These are phyloP conservation scores for Cyclocybe cylindracea DNA, from an alignment of 768 basidiomycete species.

Conservation along the genomic window DNA sequence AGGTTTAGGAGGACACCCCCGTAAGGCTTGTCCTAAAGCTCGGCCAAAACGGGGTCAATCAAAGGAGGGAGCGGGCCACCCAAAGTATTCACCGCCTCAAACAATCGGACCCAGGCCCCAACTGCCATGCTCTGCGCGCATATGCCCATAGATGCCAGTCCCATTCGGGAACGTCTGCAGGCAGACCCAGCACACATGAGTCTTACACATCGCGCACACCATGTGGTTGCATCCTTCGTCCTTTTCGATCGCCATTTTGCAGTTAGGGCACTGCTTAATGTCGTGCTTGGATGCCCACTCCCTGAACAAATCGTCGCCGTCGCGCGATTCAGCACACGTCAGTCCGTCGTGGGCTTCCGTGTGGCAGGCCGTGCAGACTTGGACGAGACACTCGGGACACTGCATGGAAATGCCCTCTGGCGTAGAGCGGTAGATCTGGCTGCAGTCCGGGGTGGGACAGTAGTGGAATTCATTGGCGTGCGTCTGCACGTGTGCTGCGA, in stretches of 20 bases:
- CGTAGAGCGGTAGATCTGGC: conserved; percentile 66
- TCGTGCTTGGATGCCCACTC: conserved; percentile 64
- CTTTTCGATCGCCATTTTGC: conserved; percentile 71
- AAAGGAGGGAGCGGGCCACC: too few species aligned
- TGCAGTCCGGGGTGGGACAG: conserved; percentile 81
- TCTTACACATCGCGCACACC: conserved; percentile 72
- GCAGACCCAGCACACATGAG: conserved; percentile 85
- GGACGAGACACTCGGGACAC: conserved; percentile 69
- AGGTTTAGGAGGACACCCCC: too few species aligned
- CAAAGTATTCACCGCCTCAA: conserved; percentile 1
- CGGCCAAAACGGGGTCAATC: too few species aligned
- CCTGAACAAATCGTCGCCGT: conserved; percentile 57
- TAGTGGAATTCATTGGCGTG: conserved; percentile 65
- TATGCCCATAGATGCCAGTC: conserved; percentile 77
- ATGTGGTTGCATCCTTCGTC: conserved; percentile 82
- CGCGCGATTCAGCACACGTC: conserved; percentile 60
- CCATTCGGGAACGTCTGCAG: conserved; percentile 67
- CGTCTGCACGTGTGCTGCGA: conserved; percentile 59
- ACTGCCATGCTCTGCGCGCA: conserved; percentile 67
- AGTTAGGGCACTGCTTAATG: conserved; percentile 76
- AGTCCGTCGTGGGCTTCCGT: conserved; percentile 62
- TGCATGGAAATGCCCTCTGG: conserved; percentile 53
- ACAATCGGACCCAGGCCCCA: conserved; percentile 43
- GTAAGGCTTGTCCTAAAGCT: too few species aligned
- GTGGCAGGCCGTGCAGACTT: conserved; percentile 69